Evolutionary conservation across 176 grass and related monocot species (phyloP).

Genomic region (Eleusine coracana): DNA sequence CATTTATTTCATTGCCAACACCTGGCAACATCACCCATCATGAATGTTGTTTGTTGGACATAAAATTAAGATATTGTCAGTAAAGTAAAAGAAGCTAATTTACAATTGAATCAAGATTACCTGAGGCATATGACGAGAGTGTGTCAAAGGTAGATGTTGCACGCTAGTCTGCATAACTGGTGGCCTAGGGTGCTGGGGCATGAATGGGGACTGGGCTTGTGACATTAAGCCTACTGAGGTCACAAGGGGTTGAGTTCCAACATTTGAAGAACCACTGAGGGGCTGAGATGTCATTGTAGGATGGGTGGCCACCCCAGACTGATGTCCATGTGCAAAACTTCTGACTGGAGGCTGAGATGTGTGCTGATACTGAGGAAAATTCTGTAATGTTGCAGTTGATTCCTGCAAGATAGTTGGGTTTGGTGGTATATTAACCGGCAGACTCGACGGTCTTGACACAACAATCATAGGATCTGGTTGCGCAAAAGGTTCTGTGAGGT

Average conservation of each 20-base stretch:
- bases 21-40: constrained; percentile 4
- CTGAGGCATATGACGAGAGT: constrained; percentile 64
- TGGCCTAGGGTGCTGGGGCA: constrained; percentile 51
- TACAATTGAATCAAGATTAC: constrained; percentile 48
- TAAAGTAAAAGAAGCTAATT: constrained; percentile 16
- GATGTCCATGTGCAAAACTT: constrained; percentile 49
- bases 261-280: constrained; percentile 48
- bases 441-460: constrained; percentile 43
- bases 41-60: constrained; percentile 18
- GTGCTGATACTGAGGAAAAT: constrained; percentile 61
- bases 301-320: constrained; percentile 29
- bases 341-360: constrained; percentile 42
- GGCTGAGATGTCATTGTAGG: constrained; percentile 53
- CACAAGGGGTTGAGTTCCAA: constrained; percentile 50
- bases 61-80: background rate
- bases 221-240: constrained; percentile 59
- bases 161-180: constrained; percentile 48
- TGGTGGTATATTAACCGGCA: constrained; percentile 36
- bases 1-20: background rate
- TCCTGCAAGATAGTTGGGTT: constrained; percentile 57
- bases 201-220: constrained; percentile 54
- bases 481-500: constrained; percentile 52
- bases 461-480: constrained; percentile 51
- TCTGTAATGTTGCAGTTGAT: constrained; percentile 37
- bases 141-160: constrained; percentile 50